Base-by-base conservation (phyloP, 2,329 filamentous ascomycete species). In the Alternaria incomplexa region DNA sequence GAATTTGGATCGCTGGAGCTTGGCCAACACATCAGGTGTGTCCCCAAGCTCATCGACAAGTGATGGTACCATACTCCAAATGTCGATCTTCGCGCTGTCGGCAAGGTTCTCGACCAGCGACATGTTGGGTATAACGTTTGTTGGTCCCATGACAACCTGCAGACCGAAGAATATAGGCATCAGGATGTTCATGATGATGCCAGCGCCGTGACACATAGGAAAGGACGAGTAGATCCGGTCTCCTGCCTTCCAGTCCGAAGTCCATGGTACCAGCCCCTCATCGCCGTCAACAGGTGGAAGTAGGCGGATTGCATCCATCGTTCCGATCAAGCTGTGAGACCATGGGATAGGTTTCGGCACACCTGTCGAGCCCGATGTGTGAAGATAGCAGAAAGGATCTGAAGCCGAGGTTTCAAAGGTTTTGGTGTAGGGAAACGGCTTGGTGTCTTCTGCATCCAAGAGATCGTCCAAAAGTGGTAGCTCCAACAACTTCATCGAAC, bases 181-280 rank as follows among this genome's bases (percentile, higher is more conserved):
- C 0, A 82, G 36, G 20, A 82, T 78, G 58, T 83, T 63, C 79
- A 82, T 82, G 15, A 83, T 78, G 5, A 82, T 77, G 13, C 81
- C 81, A 0, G 81, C 81, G 7, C 58, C 58, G 50, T 77, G 74
- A 26, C 76, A 77, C 77, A 81, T 80, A 3, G 80, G 78, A 30
- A 81, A 81, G 6, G 77, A 79, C 0, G 70, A 72, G 36, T 73
- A 73, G 2, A 71, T 70, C 6, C 28, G 57, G 52, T 73, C 68
- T 12, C 69, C 69, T 60, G 68, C 65, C 8, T 65, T 71, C 69
- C 67, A 72, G 47, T 68, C 46, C n/a, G 23, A 40, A 5, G 69
- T 70, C 72, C 69, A 74, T 11, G 70, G 70, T 7, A 56, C 13
- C 26, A 73, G 13, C 1, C 65, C 67, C 30, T 60, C 25, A 52